phyloP scores from a whole-genome alignment of 768 basidiomycete genomes.

The Termitomyces heimii region DNA sequence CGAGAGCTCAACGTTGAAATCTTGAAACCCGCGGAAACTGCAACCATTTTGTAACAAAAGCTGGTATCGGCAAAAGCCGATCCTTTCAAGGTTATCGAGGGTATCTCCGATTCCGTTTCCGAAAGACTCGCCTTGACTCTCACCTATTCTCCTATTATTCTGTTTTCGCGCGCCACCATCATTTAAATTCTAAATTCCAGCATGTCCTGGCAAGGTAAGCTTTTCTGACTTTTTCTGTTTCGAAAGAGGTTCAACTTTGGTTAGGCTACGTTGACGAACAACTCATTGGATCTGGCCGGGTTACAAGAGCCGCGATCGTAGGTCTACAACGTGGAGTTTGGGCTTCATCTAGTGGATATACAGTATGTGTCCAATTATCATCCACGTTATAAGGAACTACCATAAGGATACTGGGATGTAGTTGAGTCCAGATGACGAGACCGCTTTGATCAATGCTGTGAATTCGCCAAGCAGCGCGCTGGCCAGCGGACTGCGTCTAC shows the following conservation, averaged over 20 bases:
- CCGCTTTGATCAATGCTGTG: constrained; percentile 46
- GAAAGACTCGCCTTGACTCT: neutral
- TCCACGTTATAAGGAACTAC: neutral
- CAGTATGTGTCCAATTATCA: constrained; percentile 32
- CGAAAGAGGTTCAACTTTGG: neutral
- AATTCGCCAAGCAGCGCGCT: constrained; percentile 31
- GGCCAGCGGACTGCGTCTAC: constrained; percentile 57
- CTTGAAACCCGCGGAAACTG: no score
- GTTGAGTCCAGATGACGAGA: constrained; percentile 64
- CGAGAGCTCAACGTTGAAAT: no score
- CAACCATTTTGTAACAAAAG: no score
- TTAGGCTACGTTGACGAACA: constrained; percentile 80
- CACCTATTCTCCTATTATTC: constrained; percentile 3
- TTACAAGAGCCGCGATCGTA: constrained; percentile 73
- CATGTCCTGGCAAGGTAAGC: constrained; percentile 72
- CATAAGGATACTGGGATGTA: constrained; percentile 19
- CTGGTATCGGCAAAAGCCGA: constrained; percentile 6
- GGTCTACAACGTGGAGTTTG: constrained; percentile 74
- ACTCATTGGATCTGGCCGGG: constrained; percentile 67
- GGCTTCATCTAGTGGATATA: constrained; percentile 58
- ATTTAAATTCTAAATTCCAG: constrained; percentile 7
- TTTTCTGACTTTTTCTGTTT: neutral
- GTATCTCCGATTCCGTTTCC: constrained; percentile 11
- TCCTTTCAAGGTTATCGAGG: constrained; percentile 9
- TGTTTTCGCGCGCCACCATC: neutral